These are phyloP conservation scores for Lasiosphaeriaceae sp. DNA, from an alignment of 495 filamentous ascomycete species.

Conservation along the genomic window DNA sequence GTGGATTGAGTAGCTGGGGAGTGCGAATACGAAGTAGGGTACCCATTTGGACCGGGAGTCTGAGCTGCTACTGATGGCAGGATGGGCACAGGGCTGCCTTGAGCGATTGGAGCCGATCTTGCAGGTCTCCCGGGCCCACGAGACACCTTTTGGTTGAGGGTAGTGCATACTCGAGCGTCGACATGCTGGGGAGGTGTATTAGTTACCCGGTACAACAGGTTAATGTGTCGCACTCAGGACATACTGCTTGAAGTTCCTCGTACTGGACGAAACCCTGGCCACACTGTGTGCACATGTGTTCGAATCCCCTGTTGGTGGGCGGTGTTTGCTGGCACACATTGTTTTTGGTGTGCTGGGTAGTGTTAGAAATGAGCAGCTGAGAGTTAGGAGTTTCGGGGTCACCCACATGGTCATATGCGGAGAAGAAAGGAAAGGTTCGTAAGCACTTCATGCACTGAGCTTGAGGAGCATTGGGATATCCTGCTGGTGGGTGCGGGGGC, in stretches of 20 bases:
- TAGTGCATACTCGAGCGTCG: slow-evolving; percentile 31
- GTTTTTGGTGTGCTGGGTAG: slow-evolving; percentile 34
- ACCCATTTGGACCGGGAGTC: slow-evolving; percentile 9
- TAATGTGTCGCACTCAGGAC: slow-evolving; percentile 4
- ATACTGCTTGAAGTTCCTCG: slow-evolving; percentile 32
- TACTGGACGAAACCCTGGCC: slow-evolving; percentile 35
- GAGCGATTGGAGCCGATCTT: slow-evolving; percentile 2
- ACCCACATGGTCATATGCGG: slow-evolving; percentile 41
- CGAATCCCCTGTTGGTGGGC: slow-evolving; percentile 25
- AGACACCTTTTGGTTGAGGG: slow-evolving; percentile 3
- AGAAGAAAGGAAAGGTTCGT: slow-evolving; percentile 30
- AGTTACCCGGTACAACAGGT: slow-evolving; percentile 6
- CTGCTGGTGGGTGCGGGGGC: slow-evolving; percentile 3
- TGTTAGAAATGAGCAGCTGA: neutral
- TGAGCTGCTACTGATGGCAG: slow-evolving; percentile 10
- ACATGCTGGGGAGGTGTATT: slow-evolving; percentile 25
- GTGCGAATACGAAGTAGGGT: neutral
- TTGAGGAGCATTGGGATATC: neutral
- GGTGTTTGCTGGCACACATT: slow-evolving; percentile 34
- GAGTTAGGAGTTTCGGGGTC: neutral
- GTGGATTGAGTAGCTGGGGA: slow-evolving; percentile 10
- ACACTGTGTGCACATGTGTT: slow-evolving; percentile 34
- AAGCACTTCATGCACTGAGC: slow-evolving; percentile 39
- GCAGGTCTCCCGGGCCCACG: slow-evolving; percentile 20
- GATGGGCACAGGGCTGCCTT: slow-evolving; percentile 12